Evolutionary conservation across 495 filamentous ascomycete species (phyloP).

Genomic region (Neurospora intermedia): DNA sequence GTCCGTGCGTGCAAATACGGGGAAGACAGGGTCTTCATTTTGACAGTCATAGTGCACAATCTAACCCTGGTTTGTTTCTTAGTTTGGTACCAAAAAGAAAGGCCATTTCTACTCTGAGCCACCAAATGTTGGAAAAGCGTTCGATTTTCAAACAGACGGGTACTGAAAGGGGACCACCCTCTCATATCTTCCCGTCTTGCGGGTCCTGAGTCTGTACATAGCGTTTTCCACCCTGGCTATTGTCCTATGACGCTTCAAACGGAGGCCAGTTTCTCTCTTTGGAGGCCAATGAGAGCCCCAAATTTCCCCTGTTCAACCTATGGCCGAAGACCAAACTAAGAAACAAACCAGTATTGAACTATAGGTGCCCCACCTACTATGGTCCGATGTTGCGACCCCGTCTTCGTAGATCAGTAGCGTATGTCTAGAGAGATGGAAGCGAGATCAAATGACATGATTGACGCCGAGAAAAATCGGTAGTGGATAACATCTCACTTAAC

Average conservation of each 20-base stretch:
- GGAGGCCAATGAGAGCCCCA: background rate
- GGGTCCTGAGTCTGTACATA: too few relatives aligned
- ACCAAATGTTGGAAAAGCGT: too few relatives aligned
- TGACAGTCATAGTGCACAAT: background rate
- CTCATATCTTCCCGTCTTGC: too few relatives aligned
- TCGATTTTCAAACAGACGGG: too few relatives aligned
- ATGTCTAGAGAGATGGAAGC: background rate
- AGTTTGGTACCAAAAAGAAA: too few relatives aligned
- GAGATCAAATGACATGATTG: background rate
- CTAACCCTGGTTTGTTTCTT: too few relatives aligned
- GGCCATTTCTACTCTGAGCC: too few relatives aligned
- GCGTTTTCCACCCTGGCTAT: background rate
- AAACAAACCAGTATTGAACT: too few relatives aligned
- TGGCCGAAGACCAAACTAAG: background rate
- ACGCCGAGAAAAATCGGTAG: background rate
- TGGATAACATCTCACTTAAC: background rate
- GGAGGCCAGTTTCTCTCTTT: background rate
- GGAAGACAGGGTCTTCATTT: background rate
- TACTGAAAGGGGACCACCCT: too few relatives aligned
- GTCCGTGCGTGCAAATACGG: background rate
- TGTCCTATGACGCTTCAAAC: background rate
- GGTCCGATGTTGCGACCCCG: background rate
- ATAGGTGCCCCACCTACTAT: background rate
- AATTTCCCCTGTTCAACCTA: background rate
- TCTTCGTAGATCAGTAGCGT: background rate